Evolutionary conservation across 352 stramenopile genomes (phyloP).

Genomic region (Globisporangium takayamanum): DNA sequence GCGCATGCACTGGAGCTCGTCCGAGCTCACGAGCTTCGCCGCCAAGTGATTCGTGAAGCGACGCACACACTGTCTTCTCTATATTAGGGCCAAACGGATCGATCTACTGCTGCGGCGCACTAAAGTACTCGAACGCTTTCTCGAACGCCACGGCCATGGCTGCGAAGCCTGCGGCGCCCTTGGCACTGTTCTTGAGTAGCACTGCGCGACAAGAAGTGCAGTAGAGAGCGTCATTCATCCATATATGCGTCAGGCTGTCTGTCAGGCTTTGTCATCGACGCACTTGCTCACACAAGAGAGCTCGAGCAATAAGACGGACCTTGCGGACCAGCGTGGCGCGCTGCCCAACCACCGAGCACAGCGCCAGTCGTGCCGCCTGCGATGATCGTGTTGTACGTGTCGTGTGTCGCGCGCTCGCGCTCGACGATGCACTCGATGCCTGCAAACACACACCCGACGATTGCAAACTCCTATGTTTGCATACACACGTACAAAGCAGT

Average conservation of each 20-base stretch:
- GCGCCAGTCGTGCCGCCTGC: slow-evolving; percentile 62
- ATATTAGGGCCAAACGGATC: not conserved
- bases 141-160: slow-evolving; percentile 84
- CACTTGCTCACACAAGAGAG: not conserved
- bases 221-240: not conserved
- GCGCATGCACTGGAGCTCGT: too few relatives aligned
- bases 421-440: slow-evolving; percentile 81
- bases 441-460: slow-evolving; percentile 76
- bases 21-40: too few relatives aligned
- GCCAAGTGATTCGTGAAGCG: not conserved
- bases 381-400: slow-evolving; percentile 75
- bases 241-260: not conserved
- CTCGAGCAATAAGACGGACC: slow-evolving; percentile 23
- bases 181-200: slow-evolving; percentile 59
- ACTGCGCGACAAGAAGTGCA: slow-evolving; percentile 25
- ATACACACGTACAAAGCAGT: not conserved
- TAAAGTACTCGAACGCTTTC: slow-evolving; percentile 68
- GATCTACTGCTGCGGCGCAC: slow-evolving; percentile 18
- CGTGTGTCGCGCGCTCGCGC: slow-evolving; percentile 67
- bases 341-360: slow-evolving; percentile 61
- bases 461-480: slow-evolving; percentile 65
- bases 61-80: not conserved
- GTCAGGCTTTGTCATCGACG: too few relatives aligned
- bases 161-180: slow-evolving; percentile 72
- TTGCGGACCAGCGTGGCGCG: slow-evolving; percentile 50